Base-by-base conservation (phyloP, 441 rosid genomes). In the Kokia cookei region DNA sequence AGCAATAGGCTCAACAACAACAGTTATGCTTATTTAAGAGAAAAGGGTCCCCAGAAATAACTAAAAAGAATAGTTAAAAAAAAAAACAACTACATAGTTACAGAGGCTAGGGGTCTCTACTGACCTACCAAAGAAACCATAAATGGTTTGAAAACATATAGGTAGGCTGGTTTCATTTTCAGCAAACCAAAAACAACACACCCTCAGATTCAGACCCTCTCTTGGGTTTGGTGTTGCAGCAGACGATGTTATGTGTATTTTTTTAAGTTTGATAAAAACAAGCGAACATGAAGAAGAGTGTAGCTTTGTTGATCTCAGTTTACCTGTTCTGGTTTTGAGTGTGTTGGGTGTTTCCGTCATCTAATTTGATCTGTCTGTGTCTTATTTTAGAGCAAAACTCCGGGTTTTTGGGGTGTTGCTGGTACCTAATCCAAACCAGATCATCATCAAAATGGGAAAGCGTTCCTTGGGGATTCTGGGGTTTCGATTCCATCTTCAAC, bases 321-420 rank as follows among this genome's bases (percentile, higher is more conserved):
- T 17, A 42, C 59, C 22, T 47, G 22, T 70, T 73, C 65, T 69
- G 75, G 69, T 57, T 57, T 73, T 63, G 53, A 55, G 55, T 42
- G 19, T 73, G 73, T 50, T 15, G 43, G 27, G 62, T 40, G 62
- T 59, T 73, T 63, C 40, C 7, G 35, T 76, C 43, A 55, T 4
- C 43, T 42, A 67, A 7, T 19, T 22, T 63, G 72, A 3, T 13
- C 73, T 9, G 3, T 24, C 10, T 22, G 1, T 2, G 54, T 11
- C 45, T 35, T 19, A 17, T 17, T 19, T 24, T 50, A 19, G 50
- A 64, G 10, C 51, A 42, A 64, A 64, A 64, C 19, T 64, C 51
- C 32, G n/a, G 59, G 63, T 78, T 50, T 80, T 80, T 15, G 45
- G 13, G 72, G 78, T 19, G 2, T n/a, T 70, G 51, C 22, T 64